Percentiles rank a stretch among this genome's conserved stretches.
Evolutionary conservation across 805 yeast species (phyloP).

Genomic region (Metschnikowia lochheadii): DNA sequence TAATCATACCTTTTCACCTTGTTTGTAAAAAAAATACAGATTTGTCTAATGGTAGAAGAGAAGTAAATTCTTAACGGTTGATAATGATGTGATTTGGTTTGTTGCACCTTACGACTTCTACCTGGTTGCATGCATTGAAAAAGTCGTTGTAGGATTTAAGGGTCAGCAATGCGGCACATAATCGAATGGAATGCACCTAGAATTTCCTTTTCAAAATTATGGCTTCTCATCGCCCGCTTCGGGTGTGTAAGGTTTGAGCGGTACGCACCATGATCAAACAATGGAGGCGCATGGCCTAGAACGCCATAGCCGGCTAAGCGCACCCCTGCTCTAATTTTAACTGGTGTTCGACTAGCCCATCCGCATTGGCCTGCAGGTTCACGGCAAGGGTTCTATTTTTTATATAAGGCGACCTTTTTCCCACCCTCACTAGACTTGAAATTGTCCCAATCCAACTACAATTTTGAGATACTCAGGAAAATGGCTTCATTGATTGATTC

Average conservation of each 20-base stretch:
- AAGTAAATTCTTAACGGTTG: neutral
- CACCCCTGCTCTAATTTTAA: slow-evolving; percentile 2
- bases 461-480: neutral
- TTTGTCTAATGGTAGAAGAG: neutral
- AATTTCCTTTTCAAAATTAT: neutral
- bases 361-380: neutral
- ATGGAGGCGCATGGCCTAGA: slow-evolving; percentile 3
- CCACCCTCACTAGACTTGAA: neutral
- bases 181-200: neutral
- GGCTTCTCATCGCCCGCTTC: neutral
- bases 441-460: slow-evolving; percentile 1
- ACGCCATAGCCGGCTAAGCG: slow-evolving; percentile 3
- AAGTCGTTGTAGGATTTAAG: neutral
- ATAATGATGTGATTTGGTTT: neutral
- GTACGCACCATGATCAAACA: neutral
- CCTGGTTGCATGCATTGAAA: neutral
- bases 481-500: slow-evolving; percentile 16
- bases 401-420: slow-evolving; percentile 1
- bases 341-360: slow-evolving; percentile 1
- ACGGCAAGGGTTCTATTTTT: neutral
- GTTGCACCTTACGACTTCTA: neutral
- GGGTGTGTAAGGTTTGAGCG: neutral
- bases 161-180: neutral
- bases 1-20: neutral
- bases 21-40: neutral